Percentiles rank a stretch among this genome's conserved stretches.
Evolutionary conservation across 2,329 filamentous ascomycete genomes (phyloP).

Genomic region (Thelonectria discophora): DNA sequence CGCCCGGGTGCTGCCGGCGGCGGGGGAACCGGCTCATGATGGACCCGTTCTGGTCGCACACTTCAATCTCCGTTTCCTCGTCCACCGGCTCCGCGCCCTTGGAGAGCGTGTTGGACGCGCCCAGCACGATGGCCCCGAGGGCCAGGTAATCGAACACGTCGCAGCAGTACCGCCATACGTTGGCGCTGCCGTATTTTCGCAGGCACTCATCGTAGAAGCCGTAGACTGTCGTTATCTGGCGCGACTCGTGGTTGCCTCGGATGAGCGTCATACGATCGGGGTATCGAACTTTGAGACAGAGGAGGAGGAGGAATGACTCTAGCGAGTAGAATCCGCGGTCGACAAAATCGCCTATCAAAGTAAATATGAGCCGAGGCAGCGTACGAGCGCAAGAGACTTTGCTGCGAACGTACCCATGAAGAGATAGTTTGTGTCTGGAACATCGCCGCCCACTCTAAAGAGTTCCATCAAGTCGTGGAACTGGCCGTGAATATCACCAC

Average conservation of each 20-base stretch:
- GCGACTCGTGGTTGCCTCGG: conserved; percentile 93
- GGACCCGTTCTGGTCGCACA: conserved; percentile 84
- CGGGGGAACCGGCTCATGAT: conserved; percentile 78
- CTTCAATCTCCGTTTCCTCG: conserved; percentile 89
- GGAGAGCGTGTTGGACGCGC: conserved; percentile 74
- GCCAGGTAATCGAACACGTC: conserved; percentile 98
- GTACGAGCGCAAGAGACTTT: neutral
- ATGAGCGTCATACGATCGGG: conserved; percentile 97
- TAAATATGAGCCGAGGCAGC: neutral
- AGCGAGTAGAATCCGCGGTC: conserved; percentile 98
- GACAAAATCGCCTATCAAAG: conserved; percentile 82
- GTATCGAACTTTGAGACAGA: conserved; percentile 96
- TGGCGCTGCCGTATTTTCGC: conserved; percentile 94
- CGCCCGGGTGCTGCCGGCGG: conserved; percentile 44
- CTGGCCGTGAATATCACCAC: conserved; percentile 95
- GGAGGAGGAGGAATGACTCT: conserved; percentile 92
- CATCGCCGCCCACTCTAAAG: conserved; percentile 91
- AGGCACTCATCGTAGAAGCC: conserved; percentile 98
- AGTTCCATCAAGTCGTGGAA: conserved; percentile 98
- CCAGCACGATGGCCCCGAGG: conserved; percentile 88
- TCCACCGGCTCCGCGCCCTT: conserved; percentile 62
- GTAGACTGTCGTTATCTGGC: conserved; percentile 97
- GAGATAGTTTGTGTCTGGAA: conserved; percentile 94
- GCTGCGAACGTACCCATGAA: conserved; percentile 79
- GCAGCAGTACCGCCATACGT: conserved; percentile 97